Evolutionary conservation across 805 yeast genomes (phyloP), one percentile per base, ranked within the genome.

Genomic region (Starmerella davenportii): DNA sequence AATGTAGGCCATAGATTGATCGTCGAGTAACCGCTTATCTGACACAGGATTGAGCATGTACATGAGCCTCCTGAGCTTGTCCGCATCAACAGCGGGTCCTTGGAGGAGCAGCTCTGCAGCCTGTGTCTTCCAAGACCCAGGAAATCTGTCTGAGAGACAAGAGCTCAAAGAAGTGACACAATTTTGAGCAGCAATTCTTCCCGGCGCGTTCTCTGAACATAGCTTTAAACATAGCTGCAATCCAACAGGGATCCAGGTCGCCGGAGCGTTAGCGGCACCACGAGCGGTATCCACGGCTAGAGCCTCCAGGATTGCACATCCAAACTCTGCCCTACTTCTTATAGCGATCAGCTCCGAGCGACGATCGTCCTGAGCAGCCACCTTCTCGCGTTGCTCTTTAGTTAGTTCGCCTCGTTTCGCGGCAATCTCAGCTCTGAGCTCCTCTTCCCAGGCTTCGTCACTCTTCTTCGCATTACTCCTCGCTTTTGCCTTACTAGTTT

Each of bases 361-460:
- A 19, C 78, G 67, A 2, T 43, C 52, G 0, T 69, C 53, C 54
- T 90, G 96, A 44, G 69, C 66, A 0, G 56, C 61, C 17, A 84
- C 47, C 51, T 81, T 87, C 0, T 52, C 61, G 44, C 72, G 79
- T 43, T 90, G 93, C 51, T 85, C 95, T 46, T 73, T 76, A 2
- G 92, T 67, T 30, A 76, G 61, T 51, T 78, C 49, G 8, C 52
- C 51, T 44, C 68, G 65, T 54, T 74, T 74, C 38, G 65, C 64
- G 1, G 77, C 74, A 28, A 84, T 63, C 51, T 82, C 87, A 45
- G 73, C 72, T 50, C 87, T 72, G 24, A 90, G 68, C 37, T 70
- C 69, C 48, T 76, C 84, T 53, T 90, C 98, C 96, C 96, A 87
- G 52, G 72, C 71, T 13, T 72, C 71, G 4, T 59, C 62, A 25